Conservation (phyloP, 768 basidiomycete genomes). For the Termitomyces sp. region DNA sequence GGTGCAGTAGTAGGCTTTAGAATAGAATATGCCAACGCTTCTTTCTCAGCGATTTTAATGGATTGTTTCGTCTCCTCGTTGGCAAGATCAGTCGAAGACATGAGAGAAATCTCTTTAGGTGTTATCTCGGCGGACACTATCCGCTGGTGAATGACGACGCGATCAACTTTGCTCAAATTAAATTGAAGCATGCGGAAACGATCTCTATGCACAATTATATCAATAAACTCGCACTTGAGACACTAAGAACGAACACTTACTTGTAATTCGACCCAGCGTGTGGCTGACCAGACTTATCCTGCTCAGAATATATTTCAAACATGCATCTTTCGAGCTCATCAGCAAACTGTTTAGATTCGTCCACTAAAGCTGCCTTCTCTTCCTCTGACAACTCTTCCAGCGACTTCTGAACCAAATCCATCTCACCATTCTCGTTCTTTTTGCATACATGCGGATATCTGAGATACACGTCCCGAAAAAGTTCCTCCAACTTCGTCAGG, state of each 20-base stretch:
- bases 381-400: slow-evolving; percentile 54
- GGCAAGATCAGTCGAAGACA: slow-evolving; percentile 87
- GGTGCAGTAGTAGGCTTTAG: slow-evolving; percentile 65
- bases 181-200: slow-evolving; percentile 88
- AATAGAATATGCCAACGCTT: slow-evolving; percentile 81
- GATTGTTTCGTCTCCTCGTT: slow-evolving; percentile 82
- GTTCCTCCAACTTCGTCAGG: slow-evolving; percentile 64
- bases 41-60: slow-evolving; percentile 77
- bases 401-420: slow-evolving; percentile 32
- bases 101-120: slow-evolving; percentile 68
- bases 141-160: slow-evolving; percentile 70
- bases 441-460: slow-evolving; percentile 54
- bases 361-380: slow-evolving; percentile 48
- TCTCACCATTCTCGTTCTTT: slow-evolving; percentile 21
- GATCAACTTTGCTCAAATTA: slow-evolving; percentile 81
- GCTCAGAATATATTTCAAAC: slow-evolving; percentile 72
- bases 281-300: slow-evolving; percentile 62
- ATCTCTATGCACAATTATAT: slow-evolving; percentile 43
- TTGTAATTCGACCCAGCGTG: slow-evolving; percentile 76
- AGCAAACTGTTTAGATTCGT: slow-evolving; percentile 58
- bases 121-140: slow-evolving; percentile 64
- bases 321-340: slow-evolving; percentile 69
- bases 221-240: neutral
- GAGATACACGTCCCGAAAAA: slow-evolving; percentile 65
- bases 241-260: slow-evolving; percentile 30